phyloP scores from a whole-genome alignment of 176 grass and related monocot genomes.

The Aegilops umbellulata region DNA sequence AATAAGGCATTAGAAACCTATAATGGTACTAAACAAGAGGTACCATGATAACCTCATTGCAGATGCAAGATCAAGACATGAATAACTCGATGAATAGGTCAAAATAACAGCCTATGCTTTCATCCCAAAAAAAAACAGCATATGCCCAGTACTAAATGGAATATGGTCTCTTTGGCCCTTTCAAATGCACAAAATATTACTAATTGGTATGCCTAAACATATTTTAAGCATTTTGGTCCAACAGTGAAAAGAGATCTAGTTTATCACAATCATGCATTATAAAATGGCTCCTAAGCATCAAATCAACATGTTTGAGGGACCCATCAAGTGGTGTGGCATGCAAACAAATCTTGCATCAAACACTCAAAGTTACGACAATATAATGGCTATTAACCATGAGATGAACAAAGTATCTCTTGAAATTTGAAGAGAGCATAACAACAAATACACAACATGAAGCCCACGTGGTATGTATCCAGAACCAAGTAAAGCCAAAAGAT shows the following conservation, averaged over 20 bases:
- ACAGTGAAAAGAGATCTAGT: conserved; percentile 4
- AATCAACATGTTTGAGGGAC: conserved; percentile 7
- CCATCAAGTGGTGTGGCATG: neutral
- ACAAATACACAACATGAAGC: neutral
- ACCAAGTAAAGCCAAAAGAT: conserved; percentile 18
- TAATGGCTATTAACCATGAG: neutral
- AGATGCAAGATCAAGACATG: conserved; percentile 10
- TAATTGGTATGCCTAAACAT: neutral
- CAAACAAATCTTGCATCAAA: neutral
- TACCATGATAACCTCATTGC: neutral
- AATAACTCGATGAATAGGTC: conserved; percentile 14
- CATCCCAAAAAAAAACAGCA: neutral
- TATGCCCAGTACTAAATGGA: neutral
- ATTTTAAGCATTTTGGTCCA: conserved; percentile 5
- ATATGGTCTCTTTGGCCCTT: neutral
- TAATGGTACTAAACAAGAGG: neutral
- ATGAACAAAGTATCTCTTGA: neutral
- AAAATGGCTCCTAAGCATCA: conserved; percentile 5
- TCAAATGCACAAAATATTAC: neutral
- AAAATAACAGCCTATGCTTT: neutral
- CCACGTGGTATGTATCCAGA: neutral
- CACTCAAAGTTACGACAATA: neutral
- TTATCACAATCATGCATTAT: neutral
- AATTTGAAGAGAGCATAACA: conserved; percentile 2
- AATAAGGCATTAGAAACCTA: conserved; percentile 5